These are phyloP conservation scores for Geotrichum phurueaensis DNA, from an alignment of 1,139 yeast species.

Conservation along the genomic window DNA sequence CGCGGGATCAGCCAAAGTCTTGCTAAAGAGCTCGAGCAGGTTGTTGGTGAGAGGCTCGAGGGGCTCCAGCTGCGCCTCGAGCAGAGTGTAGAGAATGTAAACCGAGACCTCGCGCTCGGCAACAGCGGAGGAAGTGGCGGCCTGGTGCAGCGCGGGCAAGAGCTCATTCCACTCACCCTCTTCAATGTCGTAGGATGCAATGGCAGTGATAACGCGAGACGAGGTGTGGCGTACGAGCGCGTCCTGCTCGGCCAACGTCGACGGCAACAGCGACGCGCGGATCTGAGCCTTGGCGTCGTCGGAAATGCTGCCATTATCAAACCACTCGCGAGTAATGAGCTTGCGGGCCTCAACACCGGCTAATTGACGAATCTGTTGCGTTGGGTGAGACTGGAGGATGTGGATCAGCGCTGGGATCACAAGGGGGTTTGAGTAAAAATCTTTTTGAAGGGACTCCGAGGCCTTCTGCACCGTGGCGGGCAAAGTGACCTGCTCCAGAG, in stretches of 20 bases:
- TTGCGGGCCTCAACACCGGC: conserved; percentile 96
- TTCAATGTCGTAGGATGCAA: conserved; percentile 70
- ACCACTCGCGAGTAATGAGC: conserved; percentile 71
- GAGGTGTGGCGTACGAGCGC: conserved; percentile 80
- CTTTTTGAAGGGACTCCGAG: conserved; percentile 63
- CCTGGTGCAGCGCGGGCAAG: conserved; percentile 62
- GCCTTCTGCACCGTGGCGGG: conserved; percentile 86
- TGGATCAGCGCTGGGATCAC: conserved; percentile 80
- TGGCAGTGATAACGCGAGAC: conserved; percentile 83
- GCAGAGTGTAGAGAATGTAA: conserved; percentile 66
- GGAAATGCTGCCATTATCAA: conserved; percentile 27
- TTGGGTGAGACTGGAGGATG: conserved; percentile 61
- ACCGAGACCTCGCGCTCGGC: conserved; percentile 79
- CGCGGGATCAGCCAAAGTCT: conserved; percentile 59
- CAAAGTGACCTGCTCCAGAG: conserved; percentile 66
- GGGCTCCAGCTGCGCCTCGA: conserved; percentile 63
- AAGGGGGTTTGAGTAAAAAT: conserved; percentile 64
- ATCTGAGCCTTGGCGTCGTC: conserved; percentile 52
- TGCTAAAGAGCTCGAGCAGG: conserved; percentile 60
- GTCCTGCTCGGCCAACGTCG: conserved; percentile 59
- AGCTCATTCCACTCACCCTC: conserved; percentile 70
- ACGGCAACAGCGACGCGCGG: conserved; percentile 59
- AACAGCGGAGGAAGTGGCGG: conserved; percentile 53
- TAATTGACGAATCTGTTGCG: conserved; percentile 62
- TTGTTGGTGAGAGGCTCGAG: conserved; percentile 58